Evolutionary conservation across 495 filamentous ascomycete genomes (phyloP).

Genomic region (Rhypophila decipiens): DNA sequence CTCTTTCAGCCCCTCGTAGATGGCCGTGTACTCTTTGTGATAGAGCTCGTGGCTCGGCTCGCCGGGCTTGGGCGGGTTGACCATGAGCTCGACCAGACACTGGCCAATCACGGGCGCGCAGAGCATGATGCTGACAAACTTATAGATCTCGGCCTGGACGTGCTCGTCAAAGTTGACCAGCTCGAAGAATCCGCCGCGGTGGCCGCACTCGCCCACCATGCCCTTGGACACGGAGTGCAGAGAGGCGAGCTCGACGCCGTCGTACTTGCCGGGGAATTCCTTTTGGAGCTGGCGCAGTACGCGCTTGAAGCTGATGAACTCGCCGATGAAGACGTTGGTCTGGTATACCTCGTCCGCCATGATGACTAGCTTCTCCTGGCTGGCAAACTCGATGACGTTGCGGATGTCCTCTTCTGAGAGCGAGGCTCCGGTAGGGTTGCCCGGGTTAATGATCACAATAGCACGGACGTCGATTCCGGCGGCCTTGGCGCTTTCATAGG

Average conservation of each 20-base stretch:
- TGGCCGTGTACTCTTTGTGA: slow-evolving; percentile 72
- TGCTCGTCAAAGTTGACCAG: slow-evolving; percentile 78
- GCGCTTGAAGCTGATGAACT: slow-evolving; percentile 93
- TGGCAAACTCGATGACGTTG: slow-evolving; percentile 75
- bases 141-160: slow-evolving; percentile 93
- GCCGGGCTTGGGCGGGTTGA: slow-evolving; percentile 81
- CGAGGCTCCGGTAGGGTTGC: slow-evolving; percentile 91
- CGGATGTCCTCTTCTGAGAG: slow-evolving; percentile 71
- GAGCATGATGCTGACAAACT: slow-evolving; percentile 91
- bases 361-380: slow-evolving; percentile 78
- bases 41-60: slow-evolving; percentile 79
- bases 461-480: slow-evolving; percentile 81
- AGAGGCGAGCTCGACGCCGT: slow-evolving; percentile 78
- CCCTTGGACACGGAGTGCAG: slow-evolving; percentile 88
- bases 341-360: slow-evolving; percentile 98
- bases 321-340: slow-evolving; percentile 91
- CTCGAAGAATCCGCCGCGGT: slow-evolving; percentile 96
- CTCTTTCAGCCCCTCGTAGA: slow-evolving; percentile 65
- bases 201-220: slow-evolving; percentile 97
- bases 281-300: slow-evolving; percentile 78
- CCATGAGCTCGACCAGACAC: slow-evolving; percentile 93
- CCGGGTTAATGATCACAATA: slow-evolving; percentile 96
- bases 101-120: slow-evolving; percentile 94
- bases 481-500: slow-evolving; percentile 62
- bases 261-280: slow-evolving; percentile 64